Evolutionary conservation across 2,329 filamentous ascomycete genomes (phyloP).

Genomic region (Phialophora expanda): DNA sequence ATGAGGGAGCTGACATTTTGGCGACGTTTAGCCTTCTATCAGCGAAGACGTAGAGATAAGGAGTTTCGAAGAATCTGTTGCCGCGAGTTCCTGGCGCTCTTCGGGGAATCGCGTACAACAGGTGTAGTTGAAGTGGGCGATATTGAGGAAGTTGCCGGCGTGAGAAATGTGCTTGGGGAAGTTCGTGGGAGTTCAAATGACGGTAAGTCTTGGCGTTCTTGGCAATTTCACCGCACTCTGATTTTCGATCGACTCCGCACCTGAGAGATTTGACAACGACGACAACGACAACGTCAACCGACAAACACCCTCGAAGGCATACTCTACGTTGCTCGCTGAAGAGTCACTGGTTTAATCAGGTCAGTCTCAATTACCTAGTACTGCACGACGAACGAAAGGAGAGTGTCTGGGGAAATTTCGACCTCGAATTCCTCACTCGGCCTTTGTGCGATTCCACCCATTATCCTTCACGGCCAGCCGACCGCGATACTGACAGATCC

Average conservation of each 20-base stretch:
- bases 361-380: conserved; percentile 25
- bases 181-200: not conserved
- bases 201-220: conserved; percentile 6
- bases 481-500: conserved; percentile 17
- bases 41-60: not conserved
- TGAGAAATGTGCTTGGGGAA: not conserved
- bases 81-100: conserved; percentile 60
- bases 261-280: conserved; percentile 10
- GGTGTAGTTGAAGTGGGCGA: conserved; percentile 13
- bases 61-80: conserved; percentile 48
- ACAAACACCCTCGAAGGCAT: conserved; percentile 25
- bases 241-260: conserved; percentile 12
- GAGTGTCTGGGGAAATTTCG: not conserved
- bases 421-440: not conserved
- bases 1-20: conserved; percentile 40
- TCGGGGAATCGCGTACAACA: conserved; percentile 61
- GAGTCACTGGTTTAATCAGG: conserved; percentile 32
- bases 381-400: not conserved
- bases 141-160: conserved; percentile 1
- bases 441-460: not conserved
- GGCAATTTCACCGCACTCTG: conserved; percentile 12
- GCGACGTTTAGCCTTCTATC: conserved; percentile 49
- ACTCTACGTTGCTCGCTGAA: conserved; percentile 37
- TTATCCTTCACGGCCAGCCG: not conserved
- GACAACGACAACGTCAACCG: conserved; percentile 17